Percentiles rank a stretch among this genome's conserved stretches.
Conservation (phyloP, 352 stramenopile species). For the Phytopythium boreale region DNA sequence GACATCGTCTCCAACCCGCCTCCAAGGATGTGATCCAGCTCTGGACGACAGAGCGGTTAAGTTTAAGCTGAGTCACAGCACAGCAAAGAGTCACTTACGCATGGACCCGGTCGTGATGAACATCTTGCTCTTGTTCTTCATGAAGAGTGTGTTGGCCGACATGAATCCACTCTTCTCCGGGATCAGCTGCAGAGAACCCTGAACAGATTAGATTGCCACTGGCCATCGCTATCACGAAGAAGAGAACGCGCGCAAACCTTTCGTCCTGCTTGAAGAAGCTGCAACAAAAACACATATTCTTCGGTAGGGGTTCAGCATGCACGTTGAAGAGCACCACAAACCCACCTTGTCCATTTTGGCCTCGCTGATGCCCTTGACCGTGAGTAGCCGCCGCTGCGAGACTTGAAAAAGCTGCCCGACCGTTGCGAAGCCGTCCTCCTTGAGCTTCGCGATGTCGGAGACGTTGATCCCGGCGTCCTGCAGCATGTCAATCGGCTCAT, state of each 20-base stretch:
- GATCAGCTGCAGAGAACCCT: constrained; percentile 35
- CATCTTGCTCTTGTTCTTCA: constrained; percentile 68
- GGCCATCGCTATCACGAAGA: not conserved
- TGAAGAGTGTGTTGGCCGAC: constrained; percentile 59
- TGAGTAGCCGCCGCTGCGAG: constrained; percentile 56
- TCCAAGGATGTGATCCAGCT: constrained; percentile 83
- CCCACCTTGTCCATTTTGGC: constrained; percentile 82
- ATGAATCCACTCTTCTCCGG: constrained; percentile 76
- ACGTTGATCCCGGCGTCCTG: constrained; percentile 76
- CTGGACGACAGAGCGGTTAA: constrained; percentile 15
- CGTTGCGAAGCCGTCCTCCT: constrained; percentile 75
- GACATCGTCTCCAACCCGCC: constrained; percentile 89
- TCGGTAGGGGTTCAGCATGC: too few relatives aligned
- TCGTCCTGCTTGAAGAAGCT: constrained; percentile 72
- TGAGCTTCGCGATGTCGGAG: constrained; percentile 75
- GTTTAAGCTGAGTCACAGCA: constrained; percentile 10
- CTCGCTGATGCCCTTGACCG: constrained; percentile 88
- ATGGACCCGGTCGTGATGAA: constrained; percentile 79
- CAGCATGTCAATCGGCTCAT: constrained; percentile 70
- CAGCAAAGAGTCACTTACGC: constrained; percentile 26
- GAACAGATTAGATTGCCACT: not conserved
- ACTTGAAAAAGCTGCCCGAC: constrained; percentile 83
- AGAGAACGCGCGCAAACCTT: constrained; percentile 33
- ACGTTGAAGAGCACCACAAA: too few relatives aligned
- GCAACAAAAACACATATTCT: not conserved